Evolutionary conservation across 2,329 filamentous ascomycete species (phyloP).

Genomic region (Mariannaea elegans): DNA sequence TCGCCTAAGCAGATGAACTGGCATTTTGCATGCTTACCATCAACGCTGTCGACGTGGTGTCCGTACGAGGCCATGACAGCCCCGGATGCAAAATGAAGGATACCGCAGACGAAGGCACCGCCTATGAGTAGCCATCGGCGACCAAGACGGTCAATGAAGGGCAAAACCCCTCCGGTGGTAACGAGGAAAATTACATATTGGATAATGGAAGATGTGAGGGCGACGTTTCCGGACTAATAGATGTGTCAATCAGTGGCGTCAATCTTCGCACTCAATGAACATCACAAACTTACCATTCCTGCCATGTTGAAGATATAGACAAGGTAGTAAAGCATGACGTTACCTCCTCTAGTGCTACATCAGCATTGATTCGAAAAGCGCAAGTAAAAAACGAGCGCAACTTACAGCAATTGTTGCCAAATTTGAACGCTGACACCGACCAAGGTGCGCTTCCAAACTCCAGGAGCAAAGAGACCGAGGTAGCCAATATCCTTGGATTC

Average conservation of each 20-base stretch:
- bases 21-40: constrained; percentile 32
- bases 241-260: too few relatives aligned
- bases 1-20: background rate
- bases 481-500: constrained; percentile 51
- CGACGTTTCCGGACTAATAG: constrained; percentile 40
- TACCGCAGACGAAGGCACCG: constrained; percentile 56
- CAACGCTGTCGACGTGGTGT: constrained; percentile 52
- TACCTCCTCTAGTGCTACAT: constrained; percentile 51
- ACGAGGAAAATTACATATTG: constrained; percentile 65
- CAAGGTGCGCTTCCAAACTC: constrained; percentile 60
- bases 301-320: constrained; percentile 72
- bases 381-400: background rate
- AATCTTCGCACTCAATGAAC: too few relatives aligned
- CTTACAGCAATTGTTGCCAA: constrained; percentile 60
- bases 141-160: constrained; percentile 59
- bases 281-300: constrained; percentile 54
- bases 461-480: constrained; percentile 55
- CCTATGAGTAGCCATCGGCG: constrained; percentile 56
- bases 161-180: constrained; percentile 59
- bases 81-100: constrained; percentile 58
- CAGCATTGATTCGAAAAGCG: background rate
- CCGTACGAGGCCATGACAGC: constrained; percentile 60
- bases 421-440: constrained; percentile 62
- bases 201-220: constrained; percentile 60
- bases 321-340: constrained; percentile 67